phyloP scores from a whole-genome alignment of 441 rosid genomes.

The Oxalis stricta region DNA sequence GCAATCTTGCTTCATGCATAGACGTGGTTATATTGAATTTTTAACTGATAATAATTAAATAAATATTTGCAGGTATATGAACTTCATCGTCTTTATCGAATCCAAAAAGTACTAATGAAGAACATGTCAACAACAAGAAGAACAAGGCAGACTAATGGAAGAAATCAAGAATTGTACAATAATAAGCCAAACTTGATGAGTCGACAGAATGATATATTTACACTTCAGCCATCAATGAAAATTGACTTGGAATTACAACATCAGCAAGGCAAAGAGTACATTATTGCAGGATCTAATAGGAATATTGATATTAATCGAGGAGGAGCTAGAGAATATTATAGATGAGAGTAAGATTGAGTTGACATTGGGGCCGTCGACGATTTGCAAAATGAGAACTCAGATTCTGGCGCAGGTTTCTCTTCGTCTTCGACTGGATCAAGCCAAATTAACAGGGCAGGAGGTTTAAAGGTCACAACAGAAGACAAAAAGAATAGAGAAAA shows the following conservation, averaged over 20 bases:
- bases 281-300: constrained; percentile 16
- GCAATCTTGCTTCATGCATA: too few relatives aligned
- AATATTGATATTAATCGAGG: too few relatives aligned
- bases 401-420: constrained; percentile 62
- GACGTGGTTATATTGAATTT: too few relatives aligned
- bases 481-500: constrained; percentile 1
- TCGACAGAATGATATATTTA: constrained; percentile 4
- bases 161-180: constrained; percentile 8
- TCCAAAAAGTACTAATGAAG: constrained; percentile 73
- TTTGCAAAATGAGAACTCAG: constrained; percentile 29
- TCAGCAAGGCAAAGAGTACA: constrained; percentile 20
- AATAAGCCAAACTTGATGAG: too few relatives aligned
- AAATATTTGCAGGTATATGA: constrained; percentile 65
- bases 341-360: constrained; percentile 82
- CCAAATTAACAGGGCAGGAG: constrained; percentile 25
- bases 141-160: neutral
- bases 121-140: constrained; percentile 24
- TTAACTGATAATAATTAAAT: too few relatives aligned
- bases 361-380: constrained; percentile 67
- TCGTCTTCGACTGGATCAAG: constrained; percentile 73
- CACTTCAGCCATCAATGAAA: constrained; percentile 12
- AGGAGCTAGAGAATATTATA: constrained; percentile 22
- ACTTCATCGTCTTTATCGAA: constrained; percentile 79
- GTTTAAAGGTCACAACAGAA: constrained; percentile 9
- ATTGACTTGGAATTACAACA: constrained; percentile 29